Conservation (phyloP, 345 rosid species). For the Salix purpurea region DNA sequence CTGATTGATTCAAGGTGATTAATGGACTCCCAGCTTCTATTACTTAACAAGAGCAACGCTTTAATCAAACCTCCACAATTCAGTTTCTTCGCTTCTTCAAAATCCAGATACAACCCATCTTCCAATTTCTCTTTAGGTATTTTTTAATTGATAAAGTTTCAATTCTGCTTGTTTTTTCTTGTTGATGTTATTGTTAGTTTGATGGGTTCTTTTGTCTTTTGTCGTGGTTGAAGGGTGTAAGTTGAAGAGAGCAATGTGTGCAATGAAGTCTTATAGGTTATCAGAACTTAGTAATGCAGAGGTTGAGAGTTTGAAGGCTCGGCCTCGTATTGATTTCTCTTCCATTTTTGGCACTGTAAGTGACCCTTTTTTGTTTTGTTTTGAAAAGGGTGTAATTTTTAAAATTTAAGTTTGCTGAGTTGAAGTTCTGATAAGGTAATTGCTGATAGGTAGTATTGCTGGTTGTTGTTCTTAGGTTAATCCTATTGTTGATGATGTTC, state of each 20-base stretch:
- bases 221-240: background rate
- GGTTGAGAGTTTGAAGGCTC: conserved; percentile 61
- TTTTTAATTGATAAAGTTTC: background rate
- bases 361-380: background rate
- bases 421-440: too few species aligned
- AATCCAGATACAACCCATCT: too few species aligned
- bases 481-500: conserved; percentile 80
- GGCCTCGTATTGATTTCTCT: conserved; percentile 78
- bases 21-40: conserved; percentile 23
- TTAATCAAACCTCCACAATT: background rate
- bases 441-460: too few species aligned
- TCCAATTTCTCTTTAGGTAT: too few species aligned
- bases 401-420: too few species aligned
- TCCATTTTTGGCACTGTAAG: conserved; percentile 62
- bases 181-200: background rate
- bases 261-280: conserved; percentile 77
- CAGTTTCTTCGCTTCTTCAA: too few species aligned
- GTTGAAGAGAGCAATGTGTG: conserved; percentile 15
- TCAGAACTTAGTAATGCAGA: conserved; percentile 54
- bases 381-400: too few species aligned
- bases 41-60: conserved; percentile 9
- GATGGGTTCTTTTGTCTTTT: background rate
- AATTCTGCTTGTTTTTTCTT: background rate
- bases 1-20: conserved; percentile 14
- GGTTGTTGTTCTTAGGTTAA: conserved; percentile 36